These are phyloP conservation scores for Alternaria brassicae DNA, from an alignment of 2,329 filamentous ascomycete genomes.

Conservation along the genomic window DNA sequence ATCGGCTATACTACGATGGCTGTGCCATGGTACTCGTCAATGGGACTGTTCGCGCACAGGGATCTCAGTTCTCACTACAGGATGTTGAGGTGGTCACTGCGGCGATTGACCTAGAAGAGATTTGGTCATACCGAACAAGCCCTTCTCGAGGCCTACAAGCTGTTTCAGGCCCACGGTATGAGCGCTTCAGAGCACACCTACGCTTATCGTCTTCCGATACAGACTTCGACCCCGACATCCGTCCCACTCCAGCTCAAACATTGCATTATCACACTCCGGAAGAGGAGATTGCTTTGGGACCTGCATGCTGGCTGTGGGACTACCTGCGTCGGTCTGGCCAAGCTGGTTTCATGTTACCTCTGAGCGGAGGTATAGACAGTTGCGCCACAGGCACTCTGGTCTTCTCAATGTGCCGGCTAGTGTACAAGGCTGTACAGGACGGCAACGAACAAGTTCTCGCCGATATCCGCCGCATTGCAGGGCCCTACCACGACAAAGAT, in stretches of 20 bases:
- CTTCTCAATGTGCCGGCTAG: conserved; percentile 62
- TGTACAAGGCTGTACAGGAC: conserved; percentile 60
- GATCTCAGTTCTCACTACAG: conserved; percentile 68
- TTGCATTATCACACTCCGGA: conserved; percentile 57
- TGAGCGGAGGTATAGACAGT: conserved; percentile 68
- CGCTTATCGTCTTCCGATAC: conserved; percentile 52
- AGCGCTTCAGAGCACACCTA: conserved; percentile 55
- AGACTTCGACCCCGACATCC: conserved; percentile 55
- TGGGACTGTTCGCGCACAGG: conserved; percentile 69
- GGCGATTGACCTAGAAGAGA: conserved; percentile 71
- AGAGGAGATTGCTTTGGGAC: conserved; percentile 68
- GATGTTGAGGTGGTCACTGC: conserved; percentile 62
- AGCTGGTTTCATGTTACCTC: conserved; percentile 63
- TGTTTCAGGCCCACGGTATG: conserved; percentile 57
- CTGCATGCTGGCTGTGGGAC: conserved; percentile 72
- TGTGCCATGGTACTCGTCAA: conserved; percentile 69
- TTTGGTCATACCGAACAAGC: conserved; percentile 66
- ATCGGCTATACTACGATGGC: conserved; percentile 51
- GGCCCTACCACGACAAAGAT: conserved; percentile 54
- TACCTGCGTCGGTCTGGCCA: conserved; percentile 62
- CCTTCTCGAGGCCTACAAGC: conserved; percentile 66
- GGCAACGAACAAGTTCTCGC: conserved; percentile 63
- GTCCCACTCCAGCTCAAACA: conserved; percentile 54
- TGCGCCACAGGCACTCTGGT: conserved; percentile 47
- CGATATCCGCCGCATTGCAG: conserved; percentile 61